phyloP scores from a whole-genome alignment of 1,139 yeast genomes.

The Zygotorulaspora mrakii region DNA sequence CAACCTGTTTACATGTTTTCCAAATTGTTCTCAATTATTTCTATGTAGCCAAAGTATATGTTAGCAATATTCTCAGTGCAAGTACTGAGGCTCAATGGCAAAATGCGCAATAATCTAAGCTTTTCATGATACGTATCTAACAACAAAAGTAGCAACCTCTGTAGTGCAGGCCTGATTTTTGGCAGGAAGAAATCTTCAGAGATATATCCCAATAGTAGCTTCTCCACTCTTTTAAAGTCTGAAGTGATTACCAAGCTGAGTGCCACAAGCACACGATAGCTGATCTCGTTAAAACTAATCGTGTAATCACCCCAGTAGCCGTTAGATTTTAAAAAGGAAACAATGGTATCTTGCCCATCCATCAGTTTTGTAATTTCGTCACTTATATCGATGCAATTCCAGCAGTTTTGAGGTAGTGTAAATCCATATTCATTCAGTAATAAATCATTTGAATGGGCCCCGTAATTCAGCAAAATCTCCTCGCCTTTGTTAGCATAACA shows the following conservation, averaged over 20 bases:
- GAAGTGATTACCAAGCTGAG: slow-evolving; percentile 44
- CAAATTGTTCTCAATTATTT: slow-evolving; percentile 24
- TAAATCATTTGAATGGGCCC: slow-evolving; percentile 82
- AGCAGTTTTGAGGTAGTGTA: slow-evolving; percentile 49
- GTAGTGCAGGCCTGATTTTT: slow-evolving; percentile 21
- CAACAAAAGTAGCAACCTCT: slow-evolving; percentile 39
- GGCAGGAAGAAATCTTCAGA: slow-evolving; percentile 31
- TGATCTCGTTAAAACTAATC: slow-evolving; percentile 47
- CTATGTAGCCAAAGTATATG: slow-evolving; percentile 24
- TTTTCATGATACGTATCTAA: slow-evolving; percentile 30
- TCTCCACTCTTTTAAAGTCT: slow-evolving; percentile 27
- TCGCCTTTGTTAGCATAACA: slow-evolving; percentile 42
- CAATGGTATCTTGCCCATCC: slow-evolving; percentile 37
- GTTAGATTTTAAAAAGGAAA: slow-evolving; percentile 45
- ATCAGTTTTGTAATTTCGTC: slow-evolving; percentile 41
- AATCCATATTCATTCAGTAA: slow-evolving; percentile 87
- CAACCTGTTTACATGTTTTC: slow-evolving; percentile 6
- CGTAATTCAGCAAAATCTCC: slow-evolving; percentile 73
- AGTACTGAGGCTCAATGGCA: slow-evolving; percentile 15
- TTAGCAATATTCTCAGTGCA: slow-evolving; percentile 16
- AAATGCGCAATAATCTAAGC: slow-evolving; percentile 13
- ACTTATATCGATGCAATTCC: slow-evolving; percentile 71
- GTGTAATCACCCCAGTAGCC: slow-evolving; percentile 77
- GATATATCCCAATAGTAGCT: slow-evolving; percentile 30
- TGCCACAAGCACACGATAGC: slow-evolving; percentile 75